Percentiles rank a stretch among this genome's conserved stretches.
phyloP scores from a whole-genome alignment of 208 protist genomes.

The Leishmania major region DNA sequence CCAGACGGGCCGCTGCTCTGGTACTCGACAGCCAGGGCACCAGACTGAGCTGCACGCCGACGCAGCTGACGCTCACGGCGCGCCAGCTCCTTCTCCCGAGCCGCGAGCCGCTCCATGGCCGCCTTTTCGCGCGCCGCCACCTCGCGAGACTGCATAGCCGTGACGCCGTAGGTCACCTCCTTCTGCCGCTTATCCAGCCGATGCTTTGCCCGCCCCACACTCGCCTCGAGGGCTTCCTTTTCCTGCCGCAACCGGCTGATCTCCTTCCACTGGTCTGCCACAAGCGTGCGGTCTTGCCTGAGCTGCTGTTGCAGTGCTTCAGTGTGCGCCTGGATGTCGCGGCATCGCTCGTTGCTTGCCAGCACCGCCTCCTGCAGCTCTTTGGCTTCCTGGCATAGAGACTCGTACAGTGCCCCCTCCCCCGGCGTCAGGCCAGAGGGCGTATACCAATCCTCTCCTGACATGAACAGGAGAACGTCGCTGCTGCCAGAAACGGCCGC shows the following conservation, averaged over 20 bases:
- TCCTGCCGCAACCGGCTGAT: conserved; percentile 42
- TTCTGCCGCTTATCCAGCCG: conserved; percentile 65
- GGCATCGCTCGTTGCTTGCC: conserved; percentile 43
- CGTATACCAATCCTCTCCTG: conserved; percentile 29
- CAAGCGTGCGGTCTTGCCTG: conserved; percentile 58
- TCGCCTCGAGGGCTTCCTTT: conserved; percentile 31
- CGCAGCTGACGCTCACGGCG: conserved; percentile 41
- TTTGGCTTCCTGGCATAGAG: conserved; percentile 43
- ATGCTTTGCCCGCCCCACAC: conserved; percentile 22
- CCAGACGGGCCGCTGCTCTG: conserved; percentile 17
- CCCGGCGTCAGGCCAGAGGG: conserved; percentile 23
- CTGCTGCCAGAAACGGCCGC: not conserved
- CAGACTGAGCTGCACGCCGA: conserved; percentile 20
- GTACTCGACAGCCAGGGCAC: conserved; percentile 34
- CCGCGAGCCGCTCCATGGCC: conserved; percentile 39
- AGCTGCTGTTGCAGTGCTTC: conserved; percentile 50
- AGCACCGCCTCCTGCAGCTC: conserved; percentile 55
- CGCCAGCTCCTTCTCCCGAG: conserved; percentile 44
- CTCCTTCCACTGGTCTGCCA: conserved; percentile 66
- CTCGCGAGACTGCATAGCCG: conserved; percentile 55
- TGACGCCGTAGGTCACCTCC: conserved; percentile 69
- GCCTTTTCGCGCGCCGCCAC: conserved; percentile 36
- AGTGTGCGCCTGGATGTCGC: conserved; percentile 33
- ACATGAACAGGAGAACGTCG: not conserved
- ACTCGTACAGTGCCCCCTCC: conserved; percentile 33